Conservation (phyloP, 148 eudicot species). For the Rhododendron ferrugineum region DNA sequence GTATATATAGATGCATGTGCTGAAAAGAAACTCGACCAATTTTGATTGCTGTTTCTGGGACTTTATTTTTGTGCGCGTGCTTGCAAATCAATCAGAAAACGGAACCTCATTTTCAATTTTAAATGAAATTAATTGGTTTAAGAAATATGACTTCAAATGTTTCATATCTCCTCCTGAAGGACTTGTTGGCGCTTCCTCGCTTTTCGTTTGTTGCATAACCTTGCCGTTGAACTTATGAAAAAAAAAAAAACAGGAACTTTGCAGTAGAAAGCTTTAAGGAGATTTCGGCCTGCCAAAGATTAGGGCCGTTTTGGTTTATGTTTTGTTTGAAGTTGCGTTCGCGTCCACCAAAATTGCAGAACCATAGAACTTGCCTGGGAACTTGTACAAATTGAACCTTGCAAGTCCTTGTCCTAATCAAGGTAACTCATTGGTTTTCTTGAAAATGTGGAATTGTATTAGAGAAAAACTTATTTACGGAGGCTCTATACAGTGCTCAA, state of each 20-base stretch:
- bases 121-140: not conserved
- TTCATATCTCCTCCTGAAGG: not conserved
- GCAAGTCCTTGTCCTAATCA: not conserved
- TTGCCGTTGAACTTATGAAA: not conserved
- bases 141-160: not conserved
- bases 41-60: not conserved
- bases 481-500: too few relatives aligned
- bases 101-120: not conserved
- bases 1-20: not conserved
- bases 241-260: not conserved
- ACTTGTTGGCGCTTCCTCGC: not conserved
- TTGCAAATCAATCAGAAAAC: not conserved
- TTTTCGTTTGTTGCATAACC: not conserved
- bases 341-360: not conserved
- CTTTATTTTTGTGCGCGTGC: not conserved
- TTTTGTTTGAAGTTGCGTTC: not conserved
- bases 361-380: not conserved
- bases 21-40: not conserved
- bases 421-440: not conserved
- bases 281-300: not conserved
- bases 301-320: not conserved
- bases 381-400: not conserved
- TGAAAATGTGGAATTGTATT: not conserved
- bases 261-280: not conserved
- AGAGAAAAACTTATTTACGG: too few relatives aligned